These are phyloP conservation scores for Filobasidium uniguttulatum DNA, from an alignment of 1,284 basidiomycete species.

Conservation along the genomic window DNA sequence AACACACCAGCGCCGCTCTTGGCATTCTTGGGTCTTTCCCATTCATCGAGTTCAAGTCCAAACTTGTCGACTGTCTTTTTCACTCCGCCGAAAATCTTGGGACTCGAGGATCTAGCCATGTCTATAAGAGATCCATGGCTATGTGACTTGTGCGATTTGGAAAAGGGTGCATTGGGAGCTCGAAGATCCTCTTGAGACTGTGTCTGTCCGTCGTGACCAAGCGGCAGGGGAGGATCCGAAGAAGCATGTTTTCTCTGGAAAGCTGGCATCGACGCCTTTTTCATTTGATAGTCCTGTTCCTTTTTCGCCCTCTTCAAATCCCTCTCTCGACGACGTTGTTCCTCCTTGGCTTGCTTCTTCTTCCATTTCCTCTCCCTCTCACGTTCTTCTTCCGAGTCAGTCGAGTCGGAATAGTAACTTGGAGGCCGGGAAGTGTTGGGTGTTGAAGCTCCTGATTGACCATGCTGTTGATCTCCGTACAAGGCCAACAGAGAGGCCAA, in stretches of 20 bases:
- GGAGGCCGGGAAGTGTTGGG: conserved; percentile 28
- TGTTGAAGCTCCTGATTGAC: conserved; percentile 24
- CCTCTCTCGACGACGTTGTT: conserved; percentile 9
- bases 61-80: conserved; percentile 15
- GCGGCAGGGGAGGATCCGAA: not conserved
- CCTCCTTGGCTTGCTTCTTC: conserved; percentile 8
- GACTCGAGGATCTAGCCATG: conserved; percentile 4
- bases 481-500: conserved; percentile 31
- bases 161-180: not conserved
- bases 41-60: conserved; percentile 24
- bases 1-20: conserved; percentile 53
- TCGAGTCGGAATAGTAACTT: conserved; percentile 7
- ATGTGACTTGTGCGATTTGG: not conserved
- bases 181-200: not conserved
- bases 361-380: conserved; percentile 6
- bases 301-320: conserved; percentile 3
- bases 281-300: not conserved
- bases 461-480: conserved; percentile 22
- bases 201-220: not conserved
- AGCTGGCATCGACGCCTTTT: not conserved
- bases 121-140: not conserved
- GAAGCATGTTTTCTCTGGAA: not conserved
- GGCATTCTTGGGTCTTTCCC: conserved; percentile 42
- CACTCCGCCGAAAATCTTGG: conserved; percentile 9
- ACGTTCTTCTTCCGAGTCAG: conserved; percentile 14